Base-by-base conservation (phyloP, 2,329 filamentous ascomycete genomes). In the Colletotrichum viniferum region DNA sequence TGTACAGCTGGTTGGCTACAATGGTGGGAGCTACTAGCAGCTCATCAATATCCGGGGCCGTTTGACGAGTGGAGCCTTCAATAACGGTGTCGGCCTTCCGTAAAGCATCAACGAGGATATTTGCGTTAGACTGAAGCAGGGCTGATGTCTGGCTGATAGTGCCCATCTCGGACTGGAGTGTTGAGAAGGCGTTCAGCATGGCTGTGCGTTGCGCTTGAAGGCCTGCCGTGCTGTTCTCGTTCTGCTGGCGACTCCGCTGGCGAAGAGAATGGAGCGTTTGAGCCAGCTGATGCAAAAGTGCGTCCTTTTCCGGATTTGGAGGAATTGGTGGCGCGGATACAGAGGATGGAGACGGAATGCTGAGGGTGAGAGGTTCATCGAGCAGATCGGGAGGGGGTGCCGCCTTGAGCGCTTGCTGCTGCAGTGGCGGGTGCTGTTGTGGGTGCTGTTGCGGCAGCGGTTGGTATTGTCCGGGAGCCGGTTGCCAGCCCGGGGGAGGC, bases 271-370 rank as follows among this genome's bases (percentile, higher is more conserved):
- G 88, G 4, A 98, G 87, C 0, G 92, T 91, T 71, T 90, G 88
- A 43, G 93, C 95, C 34, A 98, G 90, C 60, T 96, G 94, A 69
- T 90, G 90, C 4, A 98, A 89, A 18, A 98, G 90, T 24, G 94
- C 93, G 83, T 98, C 96, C 82, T 98, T 98, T 84, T 98, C 95
- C 1, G 97, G 97, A 80, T 99, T 99, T 0, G 96, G 96, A 0
- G 97, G 96, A 36, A 98, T 95, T 0, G 96, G 96, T 1, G 97
- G 96, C 1, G 95, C 92, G 7, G 93, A 89, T 9, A 92, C 82
- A 26, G 89, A 86, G 1, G 87, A 85, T 5, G 86, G 83, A 2
- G 87, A 84, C 4, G 90, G 87, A 14, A 90, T 85, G 18, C 86
- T 79, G 28, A 91, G 83, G 12, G 87, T 88, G 16, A 92, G 83